Evolutionary conservation across 164 flowering plant species (phyloP).

Genomic region (Houttuynia cordata): DNA sequence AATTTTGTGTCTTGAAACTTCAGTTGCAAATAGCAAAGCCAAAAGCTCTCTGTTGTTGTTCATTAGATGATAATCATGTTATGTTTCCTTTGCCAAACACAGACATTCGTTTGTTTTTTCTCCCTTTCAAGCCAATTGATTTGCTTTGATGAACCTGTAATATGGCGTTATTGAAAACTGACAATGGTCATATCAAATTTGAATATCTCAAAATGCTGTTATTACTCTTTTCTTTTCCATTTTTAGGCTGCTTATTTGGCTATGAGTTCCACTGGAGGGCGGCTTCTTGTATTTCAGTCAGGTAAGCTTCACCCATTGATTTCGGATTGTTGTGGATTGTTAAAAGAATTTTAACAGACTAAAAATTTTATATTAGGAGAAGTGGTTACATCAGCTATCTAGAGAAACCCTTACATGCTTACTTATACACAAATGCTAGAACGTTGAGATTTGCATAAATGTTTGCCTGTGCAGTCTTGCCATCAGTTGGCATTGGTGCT

Average conservation of each 20-base stretch:
- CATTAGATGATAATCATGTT: too few species aligned
- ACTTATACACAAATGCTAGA: not conserved
- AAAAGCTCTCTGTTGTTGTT: too few species aligned
- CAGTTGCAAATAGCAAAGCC: not conserved
- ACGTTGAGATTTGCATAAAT: not conserved
- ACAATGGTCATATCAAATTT: too few species aligned
- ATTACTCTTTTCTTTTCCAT: not conserved
- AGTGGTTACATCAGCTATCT: not conserved
- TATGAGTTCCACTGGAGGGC: constrained; percentile 89
- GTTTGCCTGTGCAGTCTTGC: constrained; percentile 45
- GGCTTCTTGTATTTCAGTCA: constrained; percentile 92
- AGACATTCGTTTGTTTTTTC: too few species aligned
- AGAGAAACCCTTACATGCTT: too few species aligned
- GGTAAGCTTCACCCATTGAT: constrained; percentile 29
- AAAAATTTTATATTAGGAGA: not conserved
- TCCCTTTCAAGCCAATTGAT: too few species aligned
- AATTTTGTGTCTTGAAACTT: not conserved
- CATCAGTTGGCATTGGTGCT: constrained; percentile 85
- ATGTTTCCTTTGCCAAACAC: too few species aligned
- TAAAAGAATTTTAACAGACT: not conserved
- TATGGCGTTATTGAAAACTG: too few species aligned
- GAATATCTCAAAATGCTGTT: too few species aligned
- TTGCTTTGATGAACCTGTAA: too few species aligned
- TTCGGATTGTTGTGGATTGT: not conserved
- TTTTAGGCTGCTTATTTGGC: constrained; percentile 90